These are phyloP conservation scores for Emmonsiellopsis sp. DNA, from an alignment of 2,329 filamentous ascomycete species.

Conservation along the genomic window DNA sequence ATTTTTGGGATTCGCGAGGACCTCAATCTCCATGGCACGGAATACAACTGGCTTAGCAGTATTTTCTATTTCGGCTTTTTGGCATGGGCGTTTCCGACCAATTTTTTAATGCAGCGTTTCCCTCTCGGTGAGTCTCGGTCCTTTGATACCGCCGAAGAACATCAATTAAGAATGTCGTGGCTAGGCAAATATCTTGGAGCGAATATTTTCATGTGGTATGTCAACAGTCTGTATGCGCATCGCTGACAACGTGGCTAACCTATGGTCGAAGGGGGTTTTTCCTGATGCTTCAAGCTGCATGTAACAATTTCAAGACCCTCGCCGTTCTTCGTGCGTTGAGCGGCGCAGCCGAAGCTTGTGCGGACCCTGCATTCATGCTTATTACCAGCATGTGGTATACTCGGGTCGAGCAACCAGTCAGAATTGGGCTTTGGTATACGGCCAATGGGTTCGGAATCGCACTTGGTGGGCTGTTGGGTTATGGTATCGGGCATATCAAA, in stretches of 20 bases:
- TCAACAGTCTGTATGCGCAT: neutral
- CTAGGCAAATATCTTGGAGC: slow-evolving; percentile 44
- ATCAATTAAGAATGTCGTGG: neutral
- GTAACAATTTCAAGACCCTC: slow-evolving; percentile 46
- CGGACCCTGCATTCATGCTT: slow-evolving; percentile 54
- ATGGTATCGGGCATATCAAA: slow-evolving; percentile 52
- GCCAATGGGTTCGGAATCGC: slow-evolving; percentile 53
- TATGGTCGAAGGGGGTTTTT: slow-evolving; percentile 33
- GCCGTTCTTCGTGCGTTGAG: slow-evolving; percentile 49
- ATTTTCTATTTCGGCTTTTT: slow-evolving; percentile 51
- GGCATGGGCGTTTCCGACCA: slow-evolving; percentile 47
- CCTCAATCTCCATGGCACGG: slow-evolving; percentile 45
- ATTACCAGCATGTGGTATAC: slow-evolving; percentile 61
- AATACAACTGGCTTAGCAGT: slow-evolving; percentile 50
- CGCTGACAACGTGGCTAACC: neutral
- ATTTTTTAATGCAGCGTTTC: slow-evolving; percentile 44
- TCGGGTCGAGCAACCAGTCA: slow-evolving; percentile 51
- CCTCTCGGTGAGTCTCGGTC: slow-evolving; percentile 35
- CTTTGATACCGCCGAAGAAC: neutral
- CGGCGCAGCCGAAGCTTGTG: slow-evolving; percentile 48
- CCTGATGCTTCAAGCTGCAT: slow-evolving; percentile 45
- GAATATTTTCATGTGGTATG: slow-evolving; percentile 50
- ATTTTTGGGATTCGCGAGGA: slow-evolving; percentile 56
- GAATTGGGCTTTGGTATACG: slow-evolving; percentile 52
- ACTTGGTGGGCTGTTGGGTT: slow-evolving; percentile 48